Evolutionary conservation across 345 rosid genomes (phyloP), one percentile per base, ranked within the genome.

Genomic region (Sapria himalayana): DNA sequence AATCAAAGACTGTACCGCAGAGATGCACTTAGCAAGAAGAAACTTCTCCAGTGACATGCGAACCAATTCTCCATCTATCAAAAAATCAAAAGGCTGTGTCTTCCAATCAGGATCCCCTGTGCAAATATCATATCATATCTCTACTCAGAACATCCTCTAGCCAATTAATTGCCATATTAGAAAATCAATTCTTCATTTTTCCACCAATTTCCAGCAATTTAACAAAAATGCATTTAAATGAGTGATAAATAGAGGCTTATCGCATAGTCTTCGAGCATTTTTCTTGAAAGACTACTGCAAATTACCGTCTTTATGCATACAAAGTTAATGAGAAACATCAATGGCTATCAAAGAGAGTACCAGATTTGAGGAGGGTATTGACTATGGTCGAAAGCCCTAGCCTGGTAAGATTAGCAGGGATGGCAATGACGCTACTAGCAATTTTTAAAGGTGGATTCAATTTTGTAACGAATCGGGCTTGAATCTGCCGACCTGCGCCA

Each of bases 1-100:
- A n/a, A n/a, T n/a, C n/a, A 15, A 29, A 25, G 16, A 48, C 23
- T 52, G 46, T 70, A 89, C 98, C 66, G 91, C 94, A 0, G 98
- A 89, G 36, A 82, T 74, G 48, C 78, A 76, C 59, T 89, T 79
- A 7, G 70, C 91, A 4, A 64, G 73, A 47, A 89, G 91, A 52
- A 89, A 76, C 69, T 75, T 75, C 36, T 74, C 92, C 5, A 85
- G 74, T 1, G 93, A 70, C 93, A 89, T 63, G 9, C 98, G 80
- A 48, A 89, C 64, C 25, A 89, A 72, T 72, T 82, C 98, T 8
- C 94, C 98, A 65, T 82, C 70, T 37, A 82, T 71, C 19, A 82
- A 51, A 61, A 89, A 89, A 71, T 89, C 98, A 45, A 89, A 89
- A 12, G 93, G 74, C 58, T 79, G 79, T 3, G 49, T 18, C 45